Evolutionary conservation across 1,284 basidiomycete genomes (phyloP), one percentile per base, ranked within the genome.

Genomic region (Peniophora sp.): DNA sequence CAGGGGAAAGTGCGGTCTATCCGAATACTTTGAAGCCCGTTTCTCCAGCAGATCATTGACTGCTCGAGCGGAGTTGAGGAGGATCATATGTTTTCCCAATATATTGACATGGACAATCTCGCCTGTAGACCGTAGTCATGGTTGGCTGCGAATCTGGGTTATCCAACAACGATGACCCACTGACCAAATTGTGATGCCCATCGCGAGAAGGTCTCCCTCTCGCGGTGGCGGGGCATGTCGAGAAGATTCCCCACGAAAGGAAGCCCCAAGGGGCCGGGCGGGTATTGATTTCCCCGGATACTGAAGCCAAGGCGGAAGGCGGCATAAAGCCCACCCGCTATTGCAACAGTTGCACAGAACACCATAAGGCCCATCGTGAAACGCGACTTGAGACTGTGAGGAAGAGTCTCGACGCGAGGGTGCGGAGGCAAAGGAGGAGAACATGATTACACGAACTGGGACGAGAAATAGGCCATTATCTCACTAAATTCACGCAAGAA

Each of bases 1-100:
- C 39, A 52, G 36, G 12, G 47, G 23, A 15, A 57, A 15, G 3
- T 47, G 15, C 20, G 52, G 56, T 23, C 54, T 47, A 34, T 51
- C 52, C 24, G 55, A 55, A 43, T 57, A 57, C 14, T 44, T 58
- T 10, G 54, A 34, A 8, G 50, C 47, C n/a, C 56, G 47, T 24
- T 54, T 51, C 5, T 52, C 48, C 10, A 58, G 43, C 15, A 58
- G 49, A 17, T 55, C 55, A 5, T 23, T 35, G 10, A 50, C 54
- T 34, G 47, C 55, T 37, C 54, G 10, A 12, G 37, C 43, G 2
- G 52, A 52, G 43, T 53, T 54, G n/a, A 59, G 44, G 15, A 59
- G 49, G 32, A 59, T 47, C 5, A 55, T 48, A 43, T 36, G 51
- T 32, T 51, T 50, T 2, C 56, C 51, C 14, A 57, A 41, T 10